Base-by-base conservation (phyloP, 352 stramenopile species). In the Globisporangium cederbergense region DNA sequence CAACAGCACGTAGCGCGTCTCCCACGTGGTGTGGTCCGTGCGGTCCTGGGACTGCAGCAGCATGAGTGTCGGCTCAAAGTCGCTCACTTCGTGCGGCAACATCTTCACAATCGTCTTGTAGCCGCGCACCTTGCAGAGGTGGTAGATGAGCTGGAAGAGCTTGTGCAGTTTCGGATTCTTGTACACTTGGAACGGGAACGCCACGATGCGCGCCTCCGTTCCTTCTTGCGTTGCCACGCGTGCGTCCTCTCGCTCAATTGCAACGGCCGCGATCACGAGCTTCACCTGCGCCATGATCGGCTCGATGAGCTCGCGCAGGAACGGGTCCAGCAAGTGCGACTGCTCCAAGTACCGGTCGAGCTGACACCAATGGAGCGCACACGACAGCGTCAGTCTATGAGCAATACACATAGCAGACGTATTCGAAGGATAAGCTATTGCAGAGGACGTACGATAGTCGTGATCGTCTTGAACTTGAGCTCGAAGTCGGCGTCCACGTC, bases 91-190 rank as follows among this genome's bases (percentile, higher is more conserved):
- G 70, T 99, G 96, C 4, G 97, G 94, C 46, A 99, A 72, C 40
- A 99, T 81, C 65, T 97, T 97, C 60, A 98, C 84, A 30, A 99
- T 77, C 11, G 88, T 93, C 82, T 99, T 99, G 74, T 89, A 93
- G 22, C 97, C 97, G 36, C 97, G 89, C 30, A 99, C 94, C 78
- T 98, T 98, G 67, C 91, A 98, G 28, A 99, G 66, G 16, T 96
- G 77, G 78, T 99, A 99, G 9, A 99, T 67, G n/a, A 97, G 49
- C 71, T 94, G 83, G 75, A 96, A 97, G 9, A 97, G 68, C 47
- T 75, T 79, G 73, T 98, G 88, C 20, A 98, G 73, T 57, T 76
- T 80, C 34, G 77, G 78, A 51, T 90, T 79, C 51, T 57, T 67
- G 65, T 88, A 96, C 14, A 95, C 72, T 66, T 96, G 84, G 43